Evolutionary conservation across 2,329 filamentous ascomycete genomes (phyloP), one percentile per base, ranked within the genome.

Genomic region (Scedosporium boydii): DNA sequence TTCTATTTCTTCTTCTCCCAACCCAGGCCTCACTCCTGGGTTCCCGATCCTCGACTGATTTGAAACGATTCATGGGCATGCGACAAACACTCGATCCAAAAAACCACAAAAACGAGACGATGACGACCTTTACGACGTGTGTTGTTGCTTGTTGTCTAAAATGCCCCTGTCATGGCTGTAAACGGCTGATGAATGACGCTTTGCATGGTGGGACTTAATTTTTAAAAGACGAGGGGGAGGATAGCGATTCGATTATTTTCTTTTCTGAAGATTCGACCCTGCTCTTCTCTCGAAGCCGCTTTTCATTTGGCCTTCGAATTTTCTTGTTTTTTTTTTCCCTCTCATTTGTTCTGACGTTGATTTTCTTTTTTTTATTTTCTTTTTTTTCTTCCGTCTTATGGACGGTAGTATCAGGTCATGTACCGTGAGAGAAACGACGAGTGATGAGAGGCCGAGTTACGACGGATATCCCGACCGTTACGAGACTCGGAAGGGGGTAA

Each of bases 181-280:
- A 56, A 63, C 72, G 75, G 73, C 73, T 77, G 71, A 78, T 74
- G 75, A 77, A 73, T 76, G 71, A 77, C 72, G 73, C 71, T 72
- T 70, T 76, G 73, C 75, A 76, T 72, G 70, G 71, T 72, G 70
- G 71, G 66, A 72, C 72, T 72, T 75, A 69, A 73, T 68, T 69
- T 64, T 63, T 64, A 38, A 60, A 63, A 63, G 62, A 63, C 56
- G 42, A 58, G 46, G 58, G 58, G 58, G 61, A 64, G 62, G 64
- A 64, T 63, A 51, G 61, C 64, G 60, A 62, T 26, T 58, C 61
- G 42, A 27, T 46, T 64, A 58, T 64, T 66, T 60, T 64, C 64
- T 67, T 65, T 64, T 63, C 63, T 59, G 38, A 56, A 42, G 58
- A 59, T 44, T 51, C 41, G 57, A 63, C 34, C 51, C 58, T 16